A percentile compares a stretch with the other conserved stretches of the same genome.
Conservation (phyloP, 371 early-diverging fungal genomes). For the Saksenaea vasiformis region DNA sequence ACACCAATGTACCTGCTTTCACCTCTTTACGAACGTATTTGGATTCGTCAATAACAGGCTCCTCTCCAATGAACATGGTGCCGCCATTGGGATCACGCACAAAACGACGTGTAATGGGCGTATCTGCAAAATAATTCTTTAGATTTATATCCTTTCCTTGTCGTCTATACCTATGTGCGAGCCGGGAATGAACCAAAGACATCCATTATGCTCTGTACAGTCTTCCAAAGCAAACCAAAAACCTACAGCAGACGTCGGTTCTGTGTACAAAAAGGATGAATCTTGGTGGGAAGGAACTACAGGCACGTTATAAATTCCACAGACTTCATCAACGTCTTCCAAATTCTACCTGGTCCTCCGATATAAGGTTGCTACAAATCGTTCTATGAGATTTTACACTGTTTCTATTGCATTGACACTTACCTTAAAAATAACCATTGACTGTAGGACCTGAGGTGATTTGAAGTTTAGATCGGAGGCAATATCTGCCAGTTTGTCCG, state of each 20-base stretch:
- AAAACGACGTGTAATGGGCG: conserved; percentile 75
- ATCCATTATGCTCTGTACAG: conserved; percentile 87
- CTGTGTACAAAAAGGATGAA: conserved; percentile 89
- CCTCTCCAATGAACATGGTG: conserved; percentile 61
- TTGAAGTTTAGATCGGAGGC: conserved; percentile 66
- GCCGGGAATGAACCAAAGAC: conserved; percentile 85
- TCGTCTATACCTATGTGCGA: conserved; percentile 73
- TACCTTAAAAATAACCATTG: conserved; percentile 91
- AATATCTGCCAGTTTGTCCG: conserved; percentile 53
- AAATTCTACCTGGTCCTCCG: conserved; percentile 62
- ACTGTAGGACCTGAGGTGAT: conserved; percentile 82
- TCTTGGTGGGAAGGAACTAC: conserved; percentile 83
- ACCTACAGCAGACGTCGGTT: conserved; percentile 83
- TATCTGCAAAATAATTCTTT: conserved; percentile 23
- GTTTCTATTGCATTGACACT: neutral
- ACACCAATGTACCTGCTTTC: conserved; percentile 73
- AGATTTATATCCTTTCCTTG: neutral
- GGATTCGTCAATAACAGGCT: conserved; percentile 34
- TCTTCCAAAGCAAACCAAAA: conserved; percentile 96
- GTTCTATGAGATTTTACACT: neutral
- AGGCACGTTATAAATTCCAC: neutral
- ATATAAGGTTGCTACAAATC: conserved; percentile 68
- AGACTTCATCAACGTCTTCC: conserved; percentile 6
- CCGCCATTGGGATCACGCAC: conserved; percentile 63
- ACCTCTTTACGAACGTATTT: conserved; percentile 45